These are phyloP conservation scores for Carex parvula DNA, from an alignment of 176 grass and related monocot species.

Conservation along the genomic window DNA sequence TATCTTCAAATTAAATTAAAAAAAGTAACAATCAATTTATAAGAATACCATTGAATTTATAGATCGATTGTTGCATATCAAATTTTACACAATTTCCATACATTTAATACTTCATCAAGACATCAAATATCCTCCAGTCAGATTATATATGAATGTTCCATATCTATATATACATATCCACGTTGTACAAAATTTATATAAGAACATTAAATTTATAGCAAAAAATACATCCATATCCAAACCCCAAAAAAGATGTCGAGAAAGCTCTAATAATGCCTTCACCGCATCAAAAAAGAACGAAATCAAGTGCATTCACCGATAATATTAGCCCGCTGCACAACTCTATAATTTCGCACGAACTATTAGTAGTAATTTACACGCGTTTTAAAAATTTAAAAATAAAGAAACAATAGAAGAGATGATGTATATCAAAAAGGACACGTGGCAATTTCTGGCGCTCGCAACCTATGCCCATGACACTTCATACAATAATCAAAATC, in stretches of 20 bases:
- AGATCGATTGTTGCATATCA: too few species aligned
- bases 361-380: not conserved
- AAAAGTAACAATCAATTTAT: too few species aligned
- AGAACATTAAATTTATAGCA: too few species aligned
- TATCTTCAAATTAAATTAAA: too few species aligned
- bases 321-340: not conserved
- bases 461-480: not conserved
- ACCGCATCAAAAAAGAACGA: not conserved
- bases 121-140: too few species aligned
- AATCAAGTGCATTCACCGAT: not conserved
- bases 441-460: not conserved
- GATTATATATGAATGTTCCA: too few species aligned
- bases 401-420: not conserved
- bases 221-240: not conserved
- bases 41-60: too few species aligned
- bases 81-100: too few species aligned
- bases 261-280: not conserved
- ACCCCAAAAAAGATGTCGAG: not conserved
- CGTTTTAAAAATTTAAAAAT: not conserved
- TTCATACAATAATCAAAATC: not conserved
- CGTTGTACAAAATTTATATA: too few species aligned
- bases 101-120: too few species aligned
- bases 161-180: too few species aligned
- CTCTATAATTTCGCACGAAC: not conserved
- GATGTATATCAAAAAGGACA: slow-evolving; percentile 16